These are phyloP conservation scores for Rubus idaeus DNA, from an alignment of 306 rosid species.

Conservation along the genomic window DNA sequence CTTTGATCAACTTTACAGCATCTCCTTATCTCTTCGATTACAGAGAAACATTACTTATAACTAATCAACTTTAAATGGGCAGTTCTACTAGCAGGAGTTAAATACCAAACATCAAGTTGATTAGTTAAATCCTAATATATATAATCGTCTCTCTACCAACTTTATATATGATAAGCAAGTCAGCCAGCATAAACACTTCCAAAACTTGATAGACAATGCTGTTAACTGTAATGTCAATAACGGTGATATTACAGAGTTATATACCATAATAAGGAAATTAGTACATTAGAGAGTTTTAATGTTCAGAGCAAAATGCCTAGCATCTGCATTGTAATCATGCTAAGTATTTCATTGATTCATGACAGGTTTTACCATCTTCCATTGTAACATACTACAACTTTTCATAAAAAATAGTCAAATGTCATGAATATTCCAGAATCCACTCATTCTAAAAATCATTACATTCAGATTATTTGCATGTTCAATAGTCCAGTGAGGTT, in stretches of 20 bases:
- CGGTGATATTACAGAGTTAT: background rate
- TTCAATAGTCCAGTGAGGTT: background rate
- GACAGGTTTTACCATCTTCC: background rate
- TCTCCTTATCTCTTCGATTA: background rate
- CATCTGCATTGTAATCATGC: background rate
- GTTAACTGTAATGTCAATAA: background rate
- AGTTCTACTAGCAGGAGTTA: background rate
- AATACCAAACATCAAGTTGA: background rate
- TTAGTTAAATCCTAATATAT: background rate
- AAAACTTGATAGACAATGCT: background rate
- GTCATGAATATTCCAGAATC: background rate
- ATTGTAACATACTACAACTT: background rate
- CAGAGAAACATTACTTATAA: background rate
- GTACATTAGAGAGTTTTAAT: background rate
- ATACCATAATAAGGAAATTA: background rate
- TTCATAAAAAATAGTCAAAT: background rate
- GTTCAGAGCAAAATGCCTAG: background rate
- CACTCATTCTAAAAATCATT: background rate
- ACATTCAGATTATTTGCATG: background rate
- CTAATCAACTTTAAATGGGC: background rate
- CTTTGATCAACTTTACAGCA: background rate
- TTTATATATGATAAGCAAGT: background rate
- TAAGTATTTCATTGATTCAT: background rate
- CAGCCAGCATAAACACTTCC: background rate
- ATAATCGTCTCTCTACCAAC: background rate